These are phyloP conservation scores for Albugo laibachii DNA, from an alignment of 352 stramenopile genomes.

Conservation along the genomic window DNA sequence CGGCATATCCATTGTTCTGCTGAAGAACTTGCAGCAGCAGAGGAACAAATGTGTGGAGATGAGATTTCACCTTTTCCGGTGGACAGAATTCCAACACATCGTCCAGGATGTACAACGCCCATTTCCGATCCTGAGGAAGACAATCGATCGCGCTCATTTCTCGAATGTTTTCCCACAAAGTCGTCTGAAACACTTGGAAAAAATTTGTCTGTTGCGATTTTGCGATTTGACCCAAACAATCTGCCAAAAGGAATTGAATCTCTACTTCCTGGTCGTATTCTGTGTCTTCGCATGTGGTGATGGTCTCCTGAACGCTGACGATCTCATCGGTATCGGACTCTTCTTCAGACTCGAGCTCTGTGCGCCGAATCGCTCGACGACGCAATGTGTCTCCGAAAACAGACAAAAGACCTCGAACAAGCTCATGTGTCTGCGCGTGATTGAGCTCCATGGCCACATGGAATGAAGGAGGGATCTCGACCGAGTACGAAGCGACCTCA, in stretches of 20 bases:
- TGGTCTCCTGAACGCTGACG: conserved; percentile 7
- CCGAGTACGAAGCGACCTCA: conserved; percentile 12
- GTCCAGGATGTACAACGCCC: conserved; percentile 75
- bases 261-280: conserved; percentile 37
- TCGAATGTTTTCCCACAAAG: conserved; percentile 58
- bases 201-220: conserved; percentile 43
- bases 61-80: conserved; percentile 14
- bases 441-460: conserved; percentile 34
- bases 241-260: conserved; percentile 59
- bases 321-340: conserved; percentile 13
- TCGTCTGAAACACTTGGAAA: conserved; percentile 53
- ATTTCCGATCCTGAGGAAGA: conserved; percentile 52
- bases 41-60: conserved; percentile 43
- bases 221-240: conserved; percentile 50
- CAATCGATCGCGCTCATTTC: conserved; percentile 44
- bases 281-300: conserved; percentile 10
- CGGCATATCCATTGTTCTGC: conserved; percentile 20
- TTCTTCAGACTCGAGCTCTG: conserved; percentile 9
- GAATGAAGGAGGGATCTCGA: conserved; percentile 1
- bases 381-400: conserved; percentile 69
- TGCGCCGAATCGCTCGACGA: conserved; percentile 34
- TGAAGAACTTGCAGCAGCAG: conserved; percentile 40
- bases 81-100: conserved; percentile 69
- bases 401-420: conserved; percentile 51
- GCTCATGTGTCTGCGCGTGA: conserved; percentile 43